Evolutionary conservation across 768 basidiomycete genomes (phyloP).

Genomic region (Leccinum uliginosum): DNA sequence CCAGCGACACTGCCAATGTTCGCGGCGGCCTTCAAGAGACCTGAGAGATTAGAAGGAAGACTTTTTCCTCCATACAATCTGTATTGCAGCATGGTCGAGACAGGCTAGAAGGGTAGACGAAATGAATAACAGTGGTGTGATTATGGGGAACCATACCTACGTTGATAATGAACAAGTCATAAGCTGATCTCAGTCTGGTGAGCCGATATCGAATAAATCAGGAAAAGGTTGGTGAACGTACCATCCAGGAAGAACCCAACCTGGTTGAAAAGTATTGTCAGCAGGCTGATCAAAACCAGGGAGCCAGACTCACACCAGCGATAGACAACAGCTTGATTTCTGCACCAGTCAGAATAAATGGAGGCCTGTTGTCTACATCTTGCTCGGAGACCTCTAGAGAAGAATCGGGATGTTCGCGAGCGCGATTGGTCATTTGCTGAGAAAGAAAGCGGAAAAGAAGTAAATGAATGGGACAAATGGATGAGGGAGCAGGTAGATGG

Average conservation of each 20-base stretch:
- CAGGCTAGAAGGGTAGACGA: conserved; percentile 39
- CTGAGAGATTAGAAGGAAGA: conserved; percentile 54
- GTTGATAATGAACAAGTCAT: conserved; percentile 71
- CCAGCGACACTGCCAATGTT: conserved; percentile 74
- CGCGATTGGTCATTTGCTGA: conserved; percentile 10
- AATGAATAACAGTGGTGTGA: background rate
- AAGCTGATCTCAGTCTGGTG: conserved; percentile 40
- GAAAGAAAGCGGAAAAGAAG: background rate
- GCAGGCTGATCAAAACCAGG: background rate
- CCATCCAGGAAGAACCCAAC: conserved; percentile 73
- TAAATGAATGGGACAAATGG: background rate
- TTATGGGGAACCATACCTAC: conserved; percentile 28
- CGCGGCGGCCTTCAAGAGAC: conserved; percentile 61
- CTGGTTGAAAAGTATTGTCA: conserved; percentile 28
- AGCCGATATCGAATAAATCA: background rate
- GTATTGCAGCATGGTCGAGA: conserved; percentile 64
- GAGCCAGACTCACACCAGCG: conserved; percentile 44
- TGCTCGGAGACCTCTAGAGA: conserved; percentile 28
- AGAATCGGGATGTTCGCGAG: background rate
- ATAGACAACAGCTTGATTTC: conserved; percentile 62
- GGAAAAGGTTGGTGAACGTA: conserved; percentile 24
- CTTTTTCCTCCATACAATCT: conserved; percentile 49
- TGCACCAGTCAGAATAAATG: conserved; percentile 38
- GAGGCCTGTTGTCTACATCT: conserved; percentile 29
- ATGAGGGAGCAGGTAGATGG: background rate